Evolutionary conservation across 1,284 basidiomycete genomes (phyloP), one percentile per base, ranked within the genome.

Genomic region (Malassezia obtusa): DNA sequence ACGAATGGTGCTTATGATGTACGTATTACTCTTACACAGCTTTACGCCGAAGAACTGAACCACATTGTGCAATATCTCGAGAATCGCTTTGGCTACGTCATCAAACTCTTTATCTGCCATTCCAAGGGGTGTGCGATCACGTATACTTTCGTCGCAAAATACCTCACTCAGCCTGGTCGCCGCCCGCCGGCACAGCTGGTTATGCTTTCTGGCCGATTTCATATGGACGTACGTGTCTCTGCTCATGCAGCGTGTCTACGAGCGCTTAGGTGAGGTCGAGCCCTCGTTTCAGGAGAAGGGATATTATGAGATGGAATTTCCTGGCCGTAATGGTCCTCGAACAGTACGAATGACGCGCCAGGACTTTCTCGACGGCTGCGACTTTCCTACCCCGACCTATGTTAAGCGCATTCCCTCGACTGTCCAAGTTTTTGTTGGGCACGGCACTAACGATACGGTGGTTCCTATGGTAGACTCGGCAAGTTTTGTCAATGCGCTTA

Each of bases 31-130:
- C 35, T 39, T 10, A 35, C 28, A 12, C 47, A 36, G 39, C 28
- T 30, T 4, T 41, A 22, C 15, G 45, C 43, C 7, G 52, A 49
- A 11, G 31, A 49, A 19, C 39, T 49, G 6, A 17, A 30, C 12
- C 28, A 46, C 15, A 26, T 56, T 4, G 37, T 56, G 9, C 31
- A 50, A 15, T 46, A 50, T 28, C 37, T 56, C 8, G 12, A n/a
- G 24, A 10, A 21, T 5, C 35, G 44, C 4, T 56, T 56, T 19
- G 53, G 53, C 24, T 56, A 56, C 41, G 21, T 24, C 10, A 24
- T 50, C 3, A 49, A 56, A 24, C 17, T 50, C 5, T 22, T 56
- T 22, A 25, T 56, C 1, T 25, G 35, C 19, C 53, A 56, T 33
- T 50, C 48, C 4, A 56, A 50, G 25, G 49, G 53, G 4, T 50